Conservation (phyloP, 805 yeast species). For the Maudiozyma bulderi region DNA sequence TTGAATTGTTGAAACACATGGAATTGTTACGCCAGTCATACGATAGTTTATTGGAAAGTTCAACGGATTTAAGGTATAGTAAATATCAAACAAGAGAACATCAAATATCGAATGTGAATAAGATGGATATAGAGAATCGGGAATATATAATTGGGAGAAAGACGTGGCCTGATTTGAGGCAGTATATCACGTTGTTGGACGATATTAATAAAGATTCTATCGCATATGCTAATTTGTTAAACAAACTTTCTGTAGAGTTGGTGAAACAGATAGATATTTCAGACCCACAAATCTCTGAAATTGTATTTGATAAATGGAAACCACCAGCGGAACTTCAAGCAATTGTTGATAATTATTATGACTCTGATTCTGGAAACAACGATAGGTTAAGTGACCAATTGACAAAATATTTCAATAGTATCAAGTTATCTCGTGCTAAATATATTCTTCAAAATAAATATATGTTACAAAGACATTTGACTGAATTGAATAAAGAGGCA, state of each 20-base stretch:
- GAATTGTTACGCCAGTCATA: constrained; percentile 9
- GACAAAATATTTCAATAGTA: constrained; percentile 17
- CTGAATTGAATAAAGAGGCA: constrained; percentile 19
- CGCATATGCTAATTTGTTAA: constrained; percentile 19
- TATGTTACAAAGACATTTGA: constrained; percentile 15
- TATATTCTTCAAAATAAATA: constrained; percentile 25
- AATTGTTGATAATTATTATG: constrained; percentile 14
- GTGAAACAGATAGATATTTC: constrained; percentile 20
- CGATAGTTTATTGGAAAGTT: constrained; percentile 6
- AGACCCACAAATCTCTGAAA: constrained; percentile 12
- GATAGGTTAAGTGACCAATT: constrained; percentile 9
- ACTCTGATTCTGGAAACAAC: constrained; percentile 7
- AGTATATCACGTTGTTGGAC: constrained; percentile 14
- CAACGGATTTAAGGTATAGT: constrained; percentile 13
- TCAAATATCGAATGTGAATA: constrained; percentile 4
- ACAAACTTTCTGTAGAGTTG: constrained; percentile 22
- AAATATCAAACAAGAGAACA: constrained; percentile 18
- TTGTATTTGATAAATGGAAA: constrained; percentile 16
- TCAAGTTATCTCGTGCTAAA: constrained; percentile 25
- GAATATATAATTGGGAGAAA: constrained; percentile 1
- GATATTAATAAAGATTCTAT: constrained; percentile 12
- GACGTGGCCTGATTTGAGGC: constrained; percentile 4
- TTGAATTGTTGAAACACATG: constrained; percentile 8
- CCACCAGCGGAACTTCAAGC: constrained; percentile 15
- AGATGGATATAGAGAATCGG: constrained; percentile 3